Evolutionary conservation across 352 stramenopile genomes (phyloP), one percentile per base, ranked within the genome.

Genomic region (Globisporangium camurandrum): DNA sequence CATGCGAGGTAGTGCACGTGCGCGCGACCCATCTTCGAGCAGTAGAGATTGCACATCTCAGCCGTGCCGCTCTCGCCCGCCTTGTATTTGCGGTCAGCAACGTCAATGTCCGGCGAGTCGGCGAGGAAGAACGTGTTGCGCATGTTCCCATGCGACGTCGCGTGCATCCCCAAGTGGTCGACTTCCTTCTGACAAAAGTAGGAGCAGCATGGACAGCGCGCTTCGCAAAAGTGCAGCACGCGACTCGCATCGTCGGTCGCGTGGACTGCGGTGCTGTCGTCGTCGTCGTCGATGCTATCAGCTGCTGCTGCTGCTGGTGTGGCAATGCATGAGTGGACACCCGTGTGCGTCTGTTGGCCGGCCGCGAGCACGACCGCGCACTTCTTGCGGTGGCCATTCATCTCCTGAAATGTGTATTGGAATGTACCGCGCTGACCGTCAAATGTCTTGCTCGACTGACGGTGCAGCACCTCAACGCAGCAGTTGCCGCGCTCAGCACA

Each of bases 41-140:
- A 93, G 54, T 78, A 90, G 19, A 90, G 49, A 27, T 84, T 88
- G 49, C 78, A 93, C 75, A 90, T 90, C 45, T 93, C 78, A 3
- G 81, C 77, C 3, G 67, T 81, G 10, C 81, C 81, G 7, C 54
- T 46, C 52, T 93, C 81, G 1, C 81, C 78, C 14, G 67, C 62
- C 16, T 63, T 56, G 55, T 89, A 93, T 63, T 90, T 84, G 40
- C 79, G 74, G 39, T 86, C 78, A 5, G 73, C 59, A 19, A 93
- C 51, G 47, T 93, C 76, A 16, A 93, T 78, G 8, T 84, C 64
- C 3, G 68, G 44, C 0, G 62, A 51, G 26, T 88, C 72, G 1
- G 74, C 75, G 3, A 83, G 37, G 40, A 90, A 93, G 44, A 69
- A 75, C 20, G 72, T 90, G 51, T 88, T 86, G 14, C 72, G 62